Conservation (phyloP, 495 filamentous ascomycete genomes). For the Tuber brumale region DNA sequence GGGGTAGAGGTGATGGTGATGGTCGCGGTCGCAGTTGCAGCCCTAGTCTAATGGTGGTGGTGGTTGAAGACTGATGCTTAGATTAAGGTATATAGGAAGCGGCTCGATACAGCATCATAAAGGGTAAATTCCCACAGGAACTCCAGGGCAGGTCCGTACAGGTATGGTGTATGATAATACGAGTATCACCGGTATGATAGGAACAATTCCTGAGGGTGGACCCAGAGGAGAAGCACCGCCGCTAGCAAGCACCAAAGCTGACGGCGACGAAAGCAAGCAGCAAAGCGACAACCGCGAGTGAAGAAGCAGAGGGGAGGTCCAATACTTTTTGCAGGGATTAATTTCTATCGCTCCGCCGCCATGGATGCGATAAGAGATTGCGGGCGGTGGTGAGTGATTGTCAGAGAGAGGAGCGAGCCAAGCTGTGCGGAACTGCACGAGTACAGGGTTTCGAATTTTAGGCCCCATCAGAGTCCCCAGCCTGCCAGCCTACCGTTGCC, state of each 20-base stretch:
- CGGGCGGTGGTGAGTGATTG: background rate
- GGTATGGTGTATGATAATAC: background rate
- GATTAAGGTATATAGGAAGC: background rate
- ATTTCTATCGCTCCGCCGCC: background rate
- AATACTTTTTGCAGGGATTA: background rate
- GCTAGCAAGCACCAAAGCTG: background rate
- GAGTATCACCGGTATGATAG: no score
- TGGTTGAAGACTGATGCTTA: background rate
- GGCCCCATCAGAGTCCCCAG: background rate
- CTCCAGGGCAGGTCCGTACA: background rate
- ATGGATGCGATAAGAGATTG: background rate
- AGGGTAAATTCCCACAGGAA: background rate
- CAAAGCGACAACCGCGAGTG: background rate
- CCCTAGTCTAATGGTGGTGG: background rate
- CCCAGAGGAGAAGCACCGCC: background rate
- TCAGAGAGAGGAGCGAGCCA: background rate
- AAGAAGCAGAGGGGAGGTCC: background rate
- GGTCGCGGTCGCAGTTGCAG: background rate
- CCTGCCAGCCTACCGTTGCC: background rate
- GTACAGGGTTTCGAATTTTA: slow-evolving; percentile 4
- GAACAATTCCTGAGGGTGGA: background rate
- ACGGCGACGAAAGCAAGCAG: background rate
- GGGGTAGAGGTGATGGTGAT: background rate
- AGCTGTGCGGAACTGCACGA: background rate
- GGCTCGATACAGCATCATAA: background rate